Conservation (phyloP, 2,329 filamentous ascomycete species). For the Rutstroemia sydowiana region DNA sequence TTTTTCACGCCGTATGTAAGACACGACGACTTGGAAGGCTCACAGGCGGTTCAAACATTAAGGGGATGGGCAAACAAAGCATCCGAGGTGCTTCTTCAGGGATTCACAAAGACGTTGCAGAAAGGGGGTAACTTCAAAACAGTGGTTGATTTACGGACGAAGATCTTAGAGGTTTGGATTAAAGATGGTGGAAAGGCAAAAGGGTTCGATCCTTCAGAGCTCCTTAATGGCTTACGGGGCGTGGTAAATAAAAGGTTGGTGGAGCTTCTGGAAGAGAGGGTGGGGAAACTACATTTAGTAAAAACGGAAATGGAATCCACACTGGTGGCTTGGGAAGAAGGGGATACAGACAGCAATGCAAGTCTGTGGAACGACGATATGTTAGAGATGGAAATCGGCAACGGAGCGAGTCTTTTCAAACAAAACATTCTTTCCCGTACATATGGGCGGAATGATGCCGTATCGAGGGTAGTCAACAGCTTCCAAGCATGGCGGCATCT, state of each 20-base stretch:
- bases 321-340: conserved; percentile 52
- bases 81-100: conserved; percentile 51
- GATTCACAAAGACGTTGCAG: conserved; percentile 52
- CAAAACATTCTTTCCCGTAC: conserved; percentile 60
- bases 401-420: conserved; percentile 62
- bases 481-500: conserved; percentile 70
- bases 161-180: conserved; percentile 69
- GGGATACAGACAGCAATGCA: conserved; percentile 41
- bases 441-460: conserved; percentile 63
- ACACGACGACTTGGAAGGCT: conserved; percentile 64
- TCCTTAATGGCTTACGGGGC: conserved; percentile 61
- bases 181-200: conserved; percentile 55
- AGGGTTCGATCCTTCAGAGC: conserved; percentile 59
- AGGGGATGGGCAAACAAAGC: conserved; percentile 56
- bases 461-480: conserved; percentile 52
- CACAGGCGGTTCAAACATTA: conserved; percentile 53
- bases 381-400: conserved; percentile 56
- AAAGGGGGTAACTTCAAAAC: conserved; percentile 58
- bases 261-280: conserved; percentile 54
- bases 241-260: conserved; percentile 63
- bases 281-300: conserved; percentile 56
- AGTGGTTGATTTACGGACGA: conserved; percentile 62
- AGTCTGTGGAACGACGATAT: conserved; percentile 62
- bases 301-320: conserved; percentile 56
- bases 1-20: conserved; percentile 84